Evolutionary conservation across 2,329 filamentous ascomycete genomes (phyloP).

Genomic region (Penicillium sp.): DNA sequence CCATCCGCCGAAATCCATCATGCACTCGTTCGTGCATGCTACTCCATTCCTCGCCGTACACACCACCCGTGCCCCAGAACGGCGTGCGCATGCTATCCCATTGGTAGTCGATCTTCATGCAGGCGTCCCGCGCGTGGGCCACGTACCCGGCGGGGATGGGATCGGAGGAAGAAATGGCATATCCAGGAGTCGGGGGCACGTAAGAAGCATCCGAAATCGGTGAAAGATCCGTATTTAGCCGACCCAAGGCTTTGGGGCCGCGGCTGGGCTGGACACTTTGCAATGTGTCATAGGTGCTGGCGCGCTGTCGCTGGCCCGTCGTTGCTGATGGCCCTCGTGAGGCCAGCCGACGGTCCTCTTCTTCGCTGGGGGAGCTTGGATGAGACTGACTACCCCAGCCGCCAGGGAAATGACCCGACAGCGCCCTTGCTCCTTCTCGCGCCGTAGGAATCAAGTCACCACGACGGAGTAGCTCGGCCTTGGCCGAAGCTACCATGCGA

Average conservation of each 20-base stretch:
- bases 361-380: slow-evolving; percentile 23
- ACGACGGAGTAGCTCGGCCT: slow-evolving; percentile 76
- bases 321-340: not conserved
- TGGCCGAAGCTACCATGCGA: slow-evolving; percentile 84
- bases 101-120: slow-evolving; percentile 82
- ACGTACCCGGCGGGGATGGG: slow-evolving; percentile 87
- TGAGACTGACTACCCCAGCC: slow-evolving; percentile 52
- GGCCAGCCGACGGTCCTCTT: slow-evolving; percentile 24
- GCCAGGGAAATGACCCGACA: slow-evolving; percentile 52
- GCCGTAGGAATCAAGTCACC: slow-evolving; percentile 61
- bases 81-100: slow-evolving; percentile 88
- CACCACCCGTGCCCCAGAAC: slow-evolving; percentile 83
- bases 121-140: slow-evolving; percentile 83
- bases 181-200: slow-evolving; percentile 72
- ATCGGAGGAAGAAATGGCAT: slow-evolving; percentile 75
- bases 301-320: slow-evolving; percentile 42
- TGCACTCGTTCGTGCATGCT: slow-evolving; percentile 91
- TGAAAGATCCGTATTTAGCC: slow-evolving; percentile 33
- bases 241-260: slow-evolving; percentile 26
- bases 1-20: slow-evolving; percentile 70
- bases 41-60: slow-evolving; percentile 91
- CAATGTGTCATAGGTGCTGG: slow-evolving; percentile 46
- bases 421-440: slow-evolving; percentile 37
- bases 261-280: slow-evolving; percentile 25
- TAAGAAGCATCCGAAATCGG: slow-evolving; percentile 54